Evolutionary conservation across 441 rosid species (phyloP), one percentile per base, ranked within the genome.

Genomic region (Eruca vesicaria): DNA sequence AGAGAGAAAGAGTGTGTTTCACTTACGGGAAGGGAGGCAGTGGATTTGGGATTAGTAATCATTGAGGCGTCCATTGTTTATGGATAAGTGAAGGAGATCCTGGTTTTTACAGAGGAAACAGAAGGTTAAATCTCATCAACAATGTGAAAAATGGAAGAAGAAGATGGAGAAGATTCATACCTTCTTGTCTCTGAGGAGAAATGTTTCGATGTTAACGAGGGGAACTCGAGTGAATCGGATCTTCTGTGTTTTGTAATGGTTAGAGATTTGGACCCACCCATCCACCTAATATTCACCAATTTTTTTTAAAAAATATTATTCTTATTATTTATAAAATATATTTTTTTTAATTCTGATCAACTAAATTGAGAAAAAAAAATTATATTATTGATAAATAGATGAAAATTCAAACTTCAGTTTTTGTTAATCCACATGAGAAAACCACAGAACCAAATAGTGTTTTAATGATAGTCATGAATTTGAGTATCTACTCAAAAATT

Each of bases 51-150:
- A 21, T 79, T 71, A 21, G 91, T 86, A 57, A 73, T 14, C 84
- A 89, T 76, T 57, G 87, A 82, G 32, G 89, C 83, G 84, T 89
- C 97, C 92, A 92, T 79, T 53, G 76, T 16, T n/a, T n/a, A n/a
- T 68, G 32, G 28, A 67, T 52, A 28, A 15, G 33, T 45, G 8
- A 38, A 35, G 21, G 28, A 71, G 23, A 69, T 41, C 64, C 78
- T 74, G 20, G 16, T 29, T 14, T 69, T 29, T 66, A 29, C 45
- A 63, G 60, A 28, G 8, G 7, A 16, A 43, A 50, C 16, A 20
- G 19, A 69, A 56, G 2, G 55, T 48, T 48, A 48, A 48, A 48
- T 69, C 64, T 56, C 16, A 36, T n/a, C 23, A 65, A 35, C 69
- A 26, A 56, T 73, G 32, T 57, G 1, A 55, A 72, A 7, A 8